Conservation (phyloP, 2,329 filamentous ascomycete species). For the Cordyceps fumosorosea region DNA sequence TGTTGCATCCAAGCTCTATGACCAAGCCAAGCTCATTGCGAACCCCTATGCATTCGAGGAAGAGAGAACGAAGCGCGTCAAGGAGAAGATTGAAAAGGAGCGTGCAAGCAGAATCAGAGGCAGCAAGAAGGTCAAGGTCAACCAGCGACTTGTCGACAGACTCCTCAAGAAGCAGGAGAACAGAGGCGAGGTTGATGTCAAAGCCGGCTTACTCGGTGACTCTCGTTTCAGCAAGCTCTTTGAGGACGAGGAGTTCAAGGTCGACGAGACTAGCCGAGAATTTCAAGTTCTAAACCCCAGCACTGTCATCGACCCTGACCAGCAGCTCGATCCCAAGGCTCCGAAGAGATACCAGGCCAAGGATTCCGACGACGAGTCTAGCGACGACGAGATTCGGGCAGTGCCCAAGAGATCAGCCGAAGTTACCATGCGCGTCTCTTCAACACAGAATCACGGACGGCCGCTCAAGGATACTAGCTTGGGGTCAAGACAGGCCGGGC, state of each 20-base stretch:
- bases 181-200: constrained; percentile 49
- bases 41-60: constrained; percentile 94
- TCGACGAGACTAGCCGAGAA: constrained; percentile 84
- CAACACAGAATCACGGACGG: constrained; percentile 54
- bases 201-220: constrained; percentile 68
- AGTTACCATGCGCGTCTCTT: constrained; percentile 61
- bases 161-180: constrained; percentile 59
- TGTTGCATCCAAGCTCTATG: constrained; percentile 89
- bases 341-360: constrained; percentile 31
- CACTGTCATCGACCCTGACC: constrained; percentile 44
- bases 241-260: constrained; percentile 84
- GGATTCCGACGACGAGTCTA: constrained; percentile 39
- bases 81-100: constrained; percentile 95
- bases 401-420: constrained; percentile 26
- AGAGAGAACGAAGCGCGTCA: constrained; percentile 81
- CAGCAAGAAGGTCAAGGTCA: constrained; percentile 97
- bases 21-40: constrained; percentile 85
- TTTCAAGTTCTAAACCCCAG: constrained; percentile 88
- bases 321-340: constrained; percentile 27
- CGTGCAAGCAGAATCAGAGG: constrained; percentile 90
- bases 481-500: constrained; percentile 48
- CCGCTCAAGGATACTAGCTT: constrained; percentile 50
- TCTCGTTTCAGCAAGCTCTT: constrained; percentile 83
- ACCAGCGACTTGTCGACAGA: constrained; percentile 73
- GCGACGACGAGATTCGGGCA: constrained; percentile 26